These are phyloP conservation scores for Amaranthus cruentus DNA, from an alignment of 148 eudicot genomes.

Conservation along the genomic window DNA sequence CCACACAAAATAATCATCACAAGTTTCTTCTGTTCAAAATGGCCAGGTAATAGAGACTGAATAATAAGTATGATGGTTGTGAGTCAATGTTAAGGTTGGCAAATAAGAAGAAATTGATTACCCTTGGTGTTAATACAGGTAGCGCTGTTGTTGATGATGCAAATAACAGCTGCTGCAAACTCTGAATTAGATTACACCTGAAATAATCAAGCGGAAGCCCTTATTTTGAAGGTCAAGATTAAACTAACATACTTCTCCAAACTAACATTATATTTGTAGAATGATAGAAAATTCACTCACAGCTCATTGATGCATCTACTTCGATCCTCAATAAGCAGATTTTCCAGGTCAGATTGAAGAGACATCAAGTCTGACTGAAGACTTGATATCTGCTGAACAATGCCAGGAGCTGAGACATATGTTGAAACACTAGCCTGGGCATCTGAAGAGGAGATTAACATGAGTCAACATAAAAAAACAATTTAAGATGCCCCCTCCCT, in stretches of 20 bases:
- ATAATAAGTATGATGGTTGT: conserved; percentile 1
- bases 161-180: conserved; percentile 87
- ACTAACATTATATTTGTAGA: neutral
- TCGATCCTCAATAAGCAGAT: conserved; percentile 85
- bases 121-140: conserved; percentile 88
- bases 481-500: neutral
- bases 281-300: conserved; percentile 44
- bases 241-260: neutral
- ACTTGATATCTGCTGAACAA: conserved; percentile 85
- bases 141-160: conserved; percentile 98
- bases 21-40: no score
- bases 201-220: conserved; percentile 9
- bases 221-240: conserved; percentile 5
- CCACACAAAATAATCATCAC: no score
- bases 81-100: neutral
- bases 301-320: conserved; percentile 88
- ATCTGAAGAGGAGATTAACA: conserved; percentile 45
- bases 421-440: conserved; percentile 76
- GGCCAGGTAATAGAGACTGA: neutral
- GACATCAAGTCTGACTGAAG: conserved; percentile 80
- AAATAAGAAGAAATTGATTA: conserved; percentile 20
- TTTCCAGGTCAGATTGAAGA: conserved; percentile 88
- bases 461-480: neutral
- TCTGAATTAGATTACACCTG: conserved; percentile 89
- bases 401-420: conserved; percentile 91